A percentile compares a stretch with the other conserved stretches of the same genome.
Conservation (phyloP, 305 asterid genomes). For the Fraxinus sp. region DNA sequence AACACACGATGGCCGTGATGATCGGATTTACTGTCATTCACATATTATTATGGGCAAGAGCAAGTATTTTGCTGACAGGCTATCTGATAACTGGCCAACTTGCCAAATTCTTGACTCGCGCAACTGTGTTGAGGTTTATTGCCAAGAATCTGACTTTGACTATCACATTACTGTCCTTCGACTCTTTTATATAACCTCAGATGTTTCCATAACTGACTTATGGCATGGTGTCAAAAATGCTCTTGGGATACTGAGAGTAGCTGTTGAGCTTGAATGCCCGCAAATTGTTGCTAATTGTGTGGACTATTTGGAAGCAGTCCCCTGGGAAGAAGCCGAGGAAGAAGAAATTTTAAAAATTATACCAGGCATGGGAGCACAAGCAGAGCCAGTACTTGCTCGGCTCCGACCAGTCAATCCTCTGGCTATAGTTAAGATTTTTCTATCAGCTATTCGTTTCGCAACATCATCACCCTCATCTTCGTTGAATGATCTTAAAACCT, state of each 20-base stretch:
- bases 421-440: slow-evolving; percentile 51
- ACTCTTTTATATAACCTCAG: slow-evolving; percentile 45
- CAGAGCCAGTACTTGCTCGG: slow-evolving; percentile 67
- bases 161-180: slow-evolving; percentile 55
- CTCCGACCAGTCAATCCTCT: slow-evolving; percentile 66
- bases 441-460: slow-evolving; percentile 67
- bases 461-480: slow-evolving; percentile 60
- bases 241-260: slow-evolving; percentile 60
- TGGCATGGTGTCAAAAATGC: slow-evolving; percentile 62
- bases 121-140: slow-evolving; percentile 73
- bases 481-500: slow-evolving; percentile 59
- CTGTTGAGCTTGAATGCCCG: slow-evolving; percentile 67
- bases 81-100: slow-evolving; percentile 77
- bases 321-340: slow-evolving; percentile 92
- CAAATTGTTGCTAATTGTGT: slow-evolving; percentile 59
- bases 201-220: slow-evolving; percentile 37
- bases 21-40: slow-evolving; percentile 81
- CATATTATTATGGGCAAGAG: slow-evolving; percentile 49
- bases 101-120: slow-evolving; percentile 83
- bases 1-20: slow-evolving; percentile 80
- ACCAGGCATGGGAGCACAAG: slow-evolving; percentile 67
- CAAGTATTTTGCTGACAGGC: slow-evolving; percentile 70
- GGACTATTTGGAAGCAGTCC: slow-evolving; percentile 79
- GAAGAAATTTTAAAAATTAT: slow-evolving; percentile 71
- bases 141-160: slow-evolving; percentile 65